Base-by-base conservation (phyloP, 257 asterid species). In the Solanum clarkiae region DNA sequence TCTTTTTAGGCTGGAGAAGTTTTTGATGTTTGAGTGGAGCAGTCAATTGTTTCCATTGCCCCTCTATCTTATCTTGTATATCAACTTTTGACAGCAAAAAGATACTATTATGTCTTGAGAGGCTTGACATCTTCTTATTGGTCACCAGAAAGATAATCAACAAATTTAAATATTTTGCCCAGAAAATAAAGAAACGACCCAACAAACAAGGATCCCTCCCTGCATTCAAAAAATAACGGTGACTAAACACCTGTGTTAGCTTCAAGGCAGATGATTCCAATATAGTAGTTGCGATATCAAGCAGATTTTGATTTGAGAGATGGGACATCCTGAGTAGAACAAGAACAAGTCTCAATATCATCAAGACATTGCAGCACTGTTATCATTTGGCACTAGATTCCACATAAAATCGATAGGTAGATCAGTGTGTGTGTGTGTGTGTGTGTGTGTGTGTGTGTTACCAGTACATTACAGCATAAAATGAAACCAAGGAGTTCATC, bases 141-240 rank as follows among this genome's bases (percentile, higher is more conserved):
- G 63, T 66, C 11, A 57, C 65, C 4, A 54, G 20, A 32, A n/a
- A 40, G 55, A 62, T 74, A 74, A 3, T 32, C 36, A 32, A 32
- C 36, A 32, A 32, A 32, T 32, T 32, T 32, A 32, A 32, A 32
- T 42, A 42, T 42, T 42, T 42, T 7, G 8, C 45, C 45, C 45
- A 42, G 45, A 7, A 42, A 42, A 42, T 42, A 42, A 42, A 7
- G 8, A 42, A 42, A 44, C 7, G 47, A 44, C 8, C 47, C 47
- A 44, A 44, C 1, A 44, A 44, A 44, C 47, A 44, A 44, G 47
- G 10, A 44, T 44, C 10, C 10, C 36, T 32, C 91, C 15, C 17
- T 88, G 90, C 18, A 95, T 96, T 84, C 93, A 94, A 1, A 95
- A 90, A 54, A 94, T 89, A 81, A 94, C 91, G 40, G 98, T 97